Base-by-base conservation (phyloP, 2,329 filamentous ascomycete species). In the Alternaria postmessia region DNA sequence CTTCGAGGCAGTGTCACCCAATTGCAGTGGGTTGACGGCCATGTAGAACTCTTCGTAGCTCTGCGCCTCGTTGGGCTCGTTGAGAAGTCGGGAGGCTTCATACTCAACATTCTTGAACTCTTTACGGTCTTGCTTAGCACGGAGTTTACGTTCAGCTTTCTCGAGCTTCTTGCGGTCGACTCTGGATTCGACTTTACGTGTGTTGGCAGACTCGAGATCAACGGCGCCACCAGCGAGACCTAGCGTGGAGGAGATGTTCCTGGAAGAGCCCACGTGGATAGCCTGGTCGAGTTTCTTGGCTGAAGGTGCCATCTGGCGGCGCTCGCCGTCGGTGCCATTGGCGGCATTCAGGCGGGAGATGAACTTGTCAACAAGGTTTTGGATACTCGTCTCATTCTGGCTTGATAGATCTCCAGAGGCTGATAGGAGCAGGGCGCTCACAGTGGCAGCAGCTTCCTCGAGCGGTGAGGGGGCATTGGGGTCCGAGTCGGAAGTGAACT, bases 41-140 rank as follows among this genome's bases (percentile, higher is more conserved):
- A 99, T 98, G 87, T 96, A 99, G 82, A 99, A 98, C 78, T 99
- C 95, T 81, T 99, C 95, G 78, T 99, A 99, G 41, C 93, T 96
- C 84, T 97, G 90, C 12, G 94, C 84, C 72, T 90, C 87, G 72
- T 94, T 91, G 4, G 92, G 86, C 79, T 92, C 88, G 75, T 96
- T 90, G 67, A 99, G 88, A 68, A 99, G 84, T 68, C 89, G 89
- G 12, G 95, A 98, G 0, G 95, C 92, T 82, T 99, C 95, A 79
- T 99, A 99, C 81, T 97, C 92, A 70, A 99, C 95, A 57, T 91
- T 97, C 86, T 98, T 98, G 89, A 95, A 97, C 36, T 89, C 88
- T 84, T 99, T 99, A 85, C 96, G 96, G 82, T 93, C 95, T 83
- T 98, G 95, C 84, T 99, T 99, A 73, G 94, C 94, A 49, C 93